A percentile compares a stretch with the other conserved stretches of the same genome.
These are phyloP conservation scores for Punica granatum DNA, from an alignment of 345 rosid genomes.

Conservation along the genomic window DNA sequence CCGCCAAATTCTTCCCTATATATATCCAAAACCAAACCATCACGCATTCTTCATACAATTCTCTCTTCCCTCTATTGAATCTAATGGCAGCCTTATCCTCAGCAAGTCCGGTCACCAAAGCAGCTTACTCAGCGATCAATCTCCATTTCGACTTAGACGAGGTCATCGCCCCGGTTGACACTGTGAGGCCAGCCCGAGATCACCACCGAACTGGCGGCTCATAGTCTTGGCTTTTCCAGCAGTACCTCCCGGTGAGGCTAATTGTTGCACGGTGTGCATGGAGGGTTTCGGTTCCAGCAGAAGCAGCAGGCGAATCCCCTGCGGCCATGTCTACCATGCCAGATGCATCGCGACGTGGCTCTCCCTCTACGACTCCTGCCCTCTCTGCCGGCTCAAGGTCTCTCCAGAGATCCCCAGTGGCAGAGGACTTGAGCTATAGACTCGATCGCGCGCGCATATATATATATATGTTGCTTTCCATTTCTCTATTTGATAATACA, in stretches of 20 bases:
- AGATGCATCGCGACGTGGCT: conserved; percentile 23
- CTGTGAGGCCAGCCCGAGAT: not conserved
- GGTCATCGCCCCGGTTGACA: not conserved
- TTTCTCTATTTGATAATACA: too few species aligned
- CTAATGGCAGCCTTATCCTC: too few species aligned
- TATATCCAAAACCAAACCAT: too few species aligned
- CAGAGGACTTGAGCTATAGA: too few species aligned
- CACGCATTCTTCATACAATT: too few species aligned
- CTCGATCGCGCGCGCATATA: too few species aligned
- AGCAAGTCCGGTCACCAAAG: too few species aligned
- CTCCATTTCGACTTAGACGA: conserved; percentile 12
- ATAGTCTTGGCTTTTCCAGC: not conserved
- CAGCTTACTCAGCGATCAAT: too few species aligned
- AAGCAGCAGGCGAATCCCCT: conserved; percentile 7
- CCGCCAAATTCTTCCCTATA: too few species aligned
- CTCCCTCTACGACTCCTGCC: conserved; percentile 16
- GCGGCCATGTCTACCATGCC: conserved; percentile 24
- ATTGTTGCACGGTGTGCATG: conserved; percentile 18
- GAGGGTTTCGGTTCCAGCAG: conserved; percentile 7
- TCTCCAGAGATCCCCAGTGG: not conserved
- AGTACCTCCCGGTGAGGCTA: not conserved
- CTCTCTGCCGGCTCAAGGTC: conserved; percentile 19
- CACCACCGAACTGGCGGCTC: not conserved
- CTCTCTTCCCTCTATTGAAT: too few species aligned
- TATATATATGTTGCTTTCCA: too few species aligned